phyloP scores from a whole-genome alignment of 129 eudicot species.

The carrot (Daucus carota) region DNA sequence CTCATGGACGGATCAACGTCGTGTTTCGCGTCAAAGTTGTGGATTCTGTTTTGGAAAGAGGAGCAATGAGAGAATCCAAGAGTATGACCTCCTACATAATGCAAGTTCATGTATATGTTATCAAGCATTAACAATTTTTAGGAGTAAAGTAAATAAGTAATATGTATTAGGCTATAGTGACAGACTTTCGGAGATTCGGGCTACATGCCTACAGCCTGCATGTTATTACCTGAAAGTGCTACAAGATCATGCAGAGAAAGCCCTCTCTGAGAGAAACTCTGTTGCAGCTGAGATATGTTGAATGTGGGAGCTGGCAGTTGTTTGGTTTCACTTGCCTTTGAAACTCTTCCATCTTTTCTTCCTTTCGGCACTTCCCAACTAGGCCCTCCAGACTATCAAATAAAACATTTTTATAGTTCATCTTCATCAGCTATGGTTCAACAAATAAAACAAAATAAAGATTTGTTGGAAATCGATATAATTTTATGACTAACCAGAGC shows the following conservation, averaged over 20 bases:
- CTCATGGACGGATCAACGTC: constrained; percentile 62
- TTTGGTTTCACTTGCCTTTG: constrained; percentile 47
- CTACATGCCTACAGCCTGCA: no score
- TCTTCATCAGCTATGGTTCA: not conserved
- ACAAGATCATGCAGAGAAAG: constrained; percentile 70
- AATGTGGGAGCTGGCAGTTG: constrained; percentile 71
- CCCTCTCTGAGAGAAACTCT: constrained; percentile 75
- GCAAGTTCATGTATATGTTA: not conserved
- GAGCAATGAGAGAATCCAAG: constrained; percentile 77
- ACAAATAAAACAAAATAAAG: not conserved
- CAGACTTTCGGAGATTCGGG: not conserved
- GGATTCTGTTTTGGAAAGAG: constrained; percentile 68
- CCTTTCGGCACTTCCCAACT: constrained; percentile 86
- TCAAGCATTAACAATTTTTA: not conserved
- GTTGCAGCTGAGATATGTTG: constrained; percentile 63
- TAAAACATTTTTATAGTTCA: no score
- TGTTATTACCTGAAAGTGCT: constrained; percentile 62
- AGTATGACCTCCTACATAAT: constrained; percentile 60
- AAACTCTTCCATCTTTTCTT: constrained; percentile 67
- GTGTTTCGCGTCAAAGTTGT: constrained; percentile 33
- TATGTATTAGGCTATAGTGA: not conserved
- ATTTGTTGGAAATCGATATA: not conserved
- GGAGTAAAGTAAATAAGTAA: not conserved
- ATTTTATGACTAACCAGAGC: constrained; percentile 40
- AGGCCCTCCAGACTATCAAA: constrained; percentile 73